A percentile compares a stretch with the other conserved stretches of the same genome.
These are phyloP conservation scores for Populus ilicifolia DNA, from an alignment of 345 rosid genomes.

Conservation along the genomic window DNA sequence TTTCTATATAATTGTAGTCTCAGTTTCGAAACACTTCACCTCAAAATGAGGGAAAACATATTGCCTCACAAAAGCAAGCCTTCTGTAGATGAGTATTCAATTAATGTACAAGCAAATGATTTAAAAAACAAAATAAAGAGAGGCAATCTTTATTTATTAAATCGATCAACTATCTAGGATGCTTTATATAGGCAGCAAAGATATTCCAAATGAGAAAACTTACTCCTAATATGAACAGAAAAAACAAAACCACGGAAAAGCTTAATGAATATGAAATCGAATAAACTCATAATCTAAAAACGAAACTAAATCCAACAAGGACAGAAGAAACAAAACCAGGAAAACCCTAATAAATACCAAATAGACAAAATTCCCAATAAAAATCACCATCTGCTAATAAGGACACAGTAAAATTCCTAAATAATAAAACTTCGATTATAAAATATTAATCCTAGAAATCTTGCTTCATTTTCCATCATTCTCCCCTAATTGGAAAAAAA, in stretches of 20 bases:
- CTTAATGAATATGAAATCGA: not conserved
- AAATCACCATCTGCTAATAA: too few species aligned
- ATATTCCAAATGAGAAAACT: not conserved
- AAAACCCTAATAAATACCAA: too few species aligned
- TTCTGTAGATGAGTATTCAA: not conserved
- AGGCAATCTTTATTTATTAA: not conserved
- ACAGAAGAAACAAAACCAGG: not conserved
- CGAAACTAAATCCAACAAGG: not conserved
- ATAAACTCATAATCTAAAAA: not conserved
- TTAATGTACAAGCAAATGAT: not conserved
- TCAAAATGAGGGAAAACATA: not conserved
- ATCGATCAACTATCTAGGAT: not conserved
- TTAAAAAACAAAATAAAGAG: not conserved
- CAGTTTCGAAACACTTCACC: not conserved
- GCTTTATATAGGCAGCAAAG: not conserved
- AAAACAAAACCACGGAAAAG: not conserved
- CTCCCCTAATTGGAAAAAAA: too few species aligned
- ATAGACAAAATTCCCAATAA: too few species aligned
- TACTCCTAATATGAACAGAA: not conserved
- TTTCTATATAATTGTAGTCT: not conserved
- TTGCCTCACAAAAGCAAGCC: not conserved
- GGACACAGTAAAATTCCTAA: too few species aligned
- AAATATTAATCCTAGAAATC: too few species aligned
- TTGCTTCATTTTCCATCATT: too few species aligned
- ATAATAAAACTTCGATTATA: too few species aligned